These are phyloP conservation scores for Tetrapisispora arboricola DNA, from an alignment of 805 yeast genomes.

Conservation along the genomic window DNA sequence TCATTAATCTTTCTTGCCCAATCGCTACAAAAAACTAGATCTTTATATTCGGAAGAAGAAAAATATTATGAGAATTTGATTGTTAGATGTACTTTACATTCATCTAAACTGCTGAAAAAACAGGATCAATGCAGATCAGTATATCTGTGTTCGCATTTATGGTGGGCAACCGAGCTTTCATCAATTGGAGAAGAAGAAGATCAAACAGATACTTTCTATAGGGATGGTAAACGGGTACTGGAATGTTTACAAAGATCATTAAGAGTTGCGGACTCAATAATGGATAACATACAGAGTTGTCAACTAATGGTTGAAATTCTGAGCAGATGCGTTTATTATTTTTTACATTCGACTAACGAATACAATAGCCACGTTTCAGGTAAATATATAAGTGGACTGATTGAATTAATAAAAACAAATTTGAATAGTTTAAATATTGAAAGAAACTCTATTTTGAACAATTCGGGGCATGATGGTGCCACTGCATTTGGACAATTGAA, in stretches of 20 bases:
- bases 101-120: constrained; percentile 78
- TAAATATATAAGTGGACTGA: constrained; percentile 73
- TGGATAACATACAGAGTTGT: constrained; percentile 56
- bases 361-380: constrained; percentile 41
- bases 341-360: constrained; percentile 33
- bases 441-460: constrained; percentile 15
- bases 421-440: constrained; percentile 31
- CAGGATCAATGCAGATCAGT: constrained; percentile 91
- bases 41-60: constrained; percentile 31
- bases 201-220: constrained; percentile 35
- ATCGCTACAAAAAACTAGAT: constrained; percentile 41
- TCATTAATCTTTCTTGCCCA: constrained; percentile 42
- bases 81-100: constrained; percentile 76
- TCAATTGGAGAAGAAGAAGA: constrained; percentile 36
- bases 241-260: constrained; percentile 86
- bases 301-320: constrained; percentile 85
- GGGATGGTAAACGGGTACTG: constrained; percentile 63
- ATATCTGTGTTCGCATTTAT: constrained; percentile 76
- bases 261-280: constrained; percentile 87
- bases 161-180: constrained; percentile 78
- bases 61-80: constrained; percentile 55
- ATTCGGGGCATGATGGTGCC: constrained; percentile 9
- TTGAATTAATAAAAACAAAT: constrained; percentile 69
- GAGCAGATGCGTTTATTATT: constrained; percentile 75
- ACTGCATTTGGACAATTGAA: neutral